These are phyloP conservation scores for Thermoascus crustaceus DNA, from an alignment of 2,329 filamentous ascomycete species.

Conservation along the genomic window DNA sequence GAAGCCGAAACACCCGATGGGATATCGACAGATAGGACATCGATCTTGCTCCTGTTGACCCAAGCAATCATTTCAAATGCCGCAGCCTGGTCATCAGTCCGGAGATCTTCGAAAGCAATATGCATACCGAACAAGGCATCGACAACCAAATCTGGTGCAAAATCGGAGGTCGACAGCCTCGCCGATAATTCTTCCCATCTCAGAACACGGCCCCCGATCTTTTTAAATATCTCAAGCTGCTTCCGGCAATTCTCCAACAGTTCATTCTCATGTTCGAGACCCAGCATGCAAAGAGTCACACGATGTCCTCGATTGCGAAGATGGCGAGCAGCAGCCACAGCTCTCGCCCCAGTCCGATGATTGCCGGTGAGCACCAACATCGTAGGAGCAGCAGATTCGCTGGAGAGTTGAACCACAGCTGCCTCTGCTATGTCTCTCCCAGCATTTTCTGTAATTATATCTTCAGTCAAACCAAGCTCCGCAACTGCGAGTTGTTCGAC, in stretches of 20 bases:
- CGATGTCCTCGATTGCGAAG: conserved; percentile 74
- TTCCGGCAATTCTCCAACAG: conserved; percentile 71
- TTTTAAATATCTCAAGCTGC: conserved; percentile 76
- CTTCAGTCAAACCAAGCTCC: conserved; percentile 77
- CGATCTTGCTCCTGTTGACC: conserved; percentile 80
- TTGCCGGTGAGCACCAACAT: conserved; percentile 88
- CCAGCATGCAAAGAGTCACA: conserved; percentile 74
- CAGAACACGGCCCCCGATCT: conserved; percentile 67
- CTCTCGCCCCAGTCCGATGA: conserved; percentile 77
- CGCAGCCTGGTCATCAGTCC: conserved; percentile 70
- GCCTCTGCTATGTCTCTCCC: conserved; percentile 76
- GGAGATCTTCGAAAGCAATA: conserved; percentile 78
- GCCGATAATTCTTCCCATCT: conserved; percentile 51
- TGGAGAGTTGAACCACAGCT: conserved; percentile 62
- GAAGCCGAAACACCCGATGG: conserved; percentile 81
- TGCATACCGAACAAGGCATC: conserved; percentile 84
- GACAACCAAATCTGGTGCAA: conserved; percentile 70
- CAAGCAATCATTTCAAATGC: conserved; percentile 88
- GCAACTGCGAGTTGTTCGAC: conserved; percentile 85
- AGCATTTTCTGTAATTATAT: conserved; percentile 86
- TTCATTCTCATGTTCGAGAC: conserved; percentile 73
- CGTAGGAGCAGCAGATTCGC: conserved; percentile 45
- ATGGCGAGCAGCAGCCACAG: conserved; percentile 77
- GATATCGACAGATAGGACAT: conserved; percentile 79
- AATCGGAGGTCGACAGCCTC: conserved; percentile 45